phyloP scores from a whole-genome alignment of 306 rosid species.

The Begonia fuchsioides region DNA sequence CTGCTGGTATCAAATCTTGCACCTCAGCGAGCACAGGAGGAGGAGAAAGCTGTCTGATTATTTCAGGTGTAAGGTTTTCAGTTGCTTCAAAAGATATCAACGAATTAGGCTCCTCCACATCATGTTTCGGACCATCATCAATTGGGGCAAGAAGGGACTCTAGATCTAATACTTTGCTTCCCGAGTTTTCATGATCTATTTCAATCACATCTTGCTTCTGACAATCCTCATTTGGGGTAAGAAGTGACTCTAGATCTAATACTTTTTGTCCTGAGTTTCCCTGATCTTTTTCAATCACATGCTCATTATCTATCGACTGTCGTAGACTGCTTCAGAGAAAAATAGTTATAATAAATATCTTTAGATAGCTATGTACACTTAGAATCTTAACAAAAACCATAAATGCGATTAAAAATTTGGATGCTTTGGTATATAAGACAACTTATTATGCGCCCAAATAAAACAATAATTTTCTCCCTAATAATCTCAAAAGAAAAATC shows the following conservation, averaged over 20 bases:
- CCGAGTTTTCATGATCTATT: conserved; percentile 20
- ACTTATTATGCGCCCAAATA: too few relatives aligned
- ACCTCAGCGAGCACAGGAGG: conserved; percentile 92
- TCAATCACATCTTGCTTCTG: conserved; percentile 16
- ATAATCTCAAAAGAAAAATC: too few relatives aligned
- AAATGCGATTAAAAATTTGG: too few relatives aligned
- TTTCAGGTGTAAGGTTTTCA: conserved; percentile 33
- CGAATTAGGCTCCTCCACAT: conserved; percentile 34
- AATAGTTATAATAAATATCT: not conserved
- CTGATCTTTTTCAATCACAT: conserved; percentile 18
- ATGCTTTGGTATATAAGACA: too few relatives aligned
- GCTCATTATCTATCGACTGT: conserved; percentile 28
- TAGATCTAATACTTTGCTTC: conserved; percentile 19
- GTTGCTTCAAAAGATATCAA: conserved; percentile 71
- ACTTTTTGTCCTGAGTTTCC: conserved; percentile 18
- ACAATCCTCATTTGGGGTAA: conserved; percentile 21
- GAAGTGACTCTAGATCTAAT: conserved; percentile 24
- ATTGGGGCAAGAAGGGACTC: conserved; percentile 23
- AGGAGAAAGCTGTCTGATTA: conserved; percentile 84
- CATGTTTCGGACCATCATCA: conserved; percentile 22
- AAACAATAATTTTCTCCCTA: too few relatives aligned
- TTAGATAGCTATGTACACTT: too few relatives aligned
- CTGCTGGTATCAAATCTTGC: conserved; percentile 64
- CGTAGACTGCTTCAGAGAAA: conserved; percentile 34
- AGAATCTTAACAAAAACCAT: too few relatives aligned